Base-by-base conservation (phyloP, 1,284 basidiomycete species). In the Pseudozyma sp. region DNA sequence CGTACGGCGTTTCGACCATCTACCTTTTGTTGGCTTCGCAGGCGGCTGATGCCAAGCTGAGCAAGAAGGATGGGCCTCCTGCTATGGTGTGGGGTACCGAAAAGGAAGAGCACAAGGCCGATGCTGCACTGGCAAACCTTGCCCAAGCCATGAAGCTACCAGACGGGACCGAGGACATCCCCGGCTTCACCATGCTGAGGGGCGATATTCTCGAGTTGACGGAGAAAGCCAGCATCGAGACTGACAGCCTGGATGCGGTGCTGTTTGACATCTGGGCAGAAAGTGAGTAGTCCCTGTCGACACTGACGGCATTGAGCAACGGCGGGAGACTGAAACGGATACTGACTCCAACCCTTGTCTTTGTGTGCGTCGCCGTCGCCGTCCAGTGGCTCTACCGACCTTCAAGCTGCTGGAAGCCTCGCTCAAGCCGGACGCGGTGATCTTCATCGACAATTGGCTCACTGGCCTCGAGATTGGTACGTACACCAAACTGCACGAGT, bases 231-330 rank as follows among this genome's bases (percentile, higher is more conserved):
- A 50, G 65, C 19, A 65, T 70, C 35, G 61, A 53, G 29, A 9
- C 30, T 3, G 14, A 58, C 43, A 60, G 61, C n/a, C 49, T 70
- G 13, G 62, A 70, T 37, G 68, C 62, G n/a, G 68, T 65, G 54
- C 62, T 70, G 39, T 70, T 70, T 13, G 68, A 70, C n/a, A 70
- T 70, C 31, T 70, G 68, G 68, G 68, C 68, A 2, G 68, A 70
- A 17, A 43, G 67, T 69, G 30, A 64, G 67, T 69, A 55, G 30
- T 1, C n/a, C n/a, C 5, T 14, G 35, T 14, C 6, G 24, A 39
- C 4, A 24, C 1, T 4, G 4, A 24, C 17, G n/a, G 13, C 2
- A 8, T 29, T 1, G 14, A 29, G 11, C 24, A 24, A 4, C 24
- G 1, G 24, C 24, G 24, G 24, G 4, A 24, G 24, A 24, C 24